phyloP scores from a whole-genome alignment of 306 rosid species.

The Prinsepia uniflora region DNA sequence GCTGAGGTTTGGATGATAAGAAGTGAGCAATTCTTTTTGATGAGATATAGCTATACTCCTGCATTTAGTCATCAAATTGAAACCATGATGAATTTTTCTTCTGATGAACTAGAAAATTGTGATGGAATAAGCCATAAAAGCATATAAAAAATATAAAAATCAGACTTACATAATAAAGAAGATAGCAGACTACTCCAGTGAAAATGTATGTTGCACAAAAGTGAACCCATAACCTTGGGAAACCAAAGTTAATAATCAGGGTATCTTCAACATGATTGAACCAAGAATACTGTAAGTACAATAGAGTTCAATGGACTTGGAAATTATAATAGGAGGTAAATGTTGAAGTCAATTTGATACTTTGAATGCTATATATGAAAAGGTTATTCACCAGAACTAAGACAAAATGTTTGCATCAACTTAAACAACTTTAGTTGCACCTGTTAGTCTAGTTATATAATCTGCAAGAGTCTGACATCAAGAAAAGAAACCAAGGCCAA shows the following conservation, averaged over 20 bases:
- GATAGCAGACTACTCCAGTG: slow-evolving; percentile 82
- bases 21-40: slow-evolving; percentile 57
- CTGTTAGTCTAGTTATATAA: slow-evolving; percentile 1
- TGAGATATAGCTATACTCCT: slow-evolving; percentile 65
- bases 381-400: neutral
- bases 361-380: neutral
- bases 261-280: slow-evolving; percentile 17
- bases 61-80: slow-evolving; percentile 28
- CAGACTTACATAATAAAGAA: slow-evolving; percentile 70
- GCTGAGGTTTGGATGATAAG: slow-evolving; percentile 57
- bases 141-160: slow-evolving; percentile 1
- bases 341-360: neutral
- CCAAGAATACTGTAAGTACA: slow-evolving; percentile 9
- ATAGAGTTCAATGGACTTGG: slow-evolving; percentile 1
- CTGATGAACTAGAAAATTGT: slow-evolving; percentile 17
- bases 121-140: slow-evolving; percentile 10
- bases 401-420: neutral
- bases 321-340: neutral
- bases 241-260: slow-evolving; percentile 36
- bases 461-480: too few relatives aligned
- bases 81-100: slow-evolving; percentile 3
- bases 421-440: neutral
- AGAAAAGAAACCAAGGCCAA: too few relatives aligned
- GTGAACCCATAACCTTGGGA: slow-evolving; percentile 85
- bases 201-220: slow-evolving; percentile 71